Evolutionary conservation across 768 basidiomycete species (phyloP).

Genomic region (Podaxis sp.): DNA sequence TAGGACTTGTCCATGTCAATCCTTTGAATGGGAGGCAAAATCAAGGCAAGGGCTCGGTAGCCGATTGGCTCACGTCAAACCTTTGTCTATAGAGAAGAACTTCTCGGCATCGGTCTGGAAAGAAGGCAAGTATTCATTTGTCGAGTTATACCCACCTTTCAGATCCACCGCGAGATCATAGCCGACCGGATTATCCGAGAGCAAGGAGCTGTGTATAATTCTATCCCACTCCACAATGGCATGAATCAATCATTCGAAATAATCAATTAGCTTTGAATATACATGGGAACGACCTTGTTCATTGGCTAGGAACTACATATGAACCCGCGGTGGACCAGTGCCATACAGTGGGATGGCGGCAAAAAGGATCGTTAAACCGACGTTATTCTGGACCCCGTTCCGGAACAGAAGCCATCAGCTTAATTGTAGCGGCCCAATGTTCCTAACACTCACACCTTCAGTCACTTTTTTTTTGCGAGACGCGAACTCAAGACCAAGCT

Average conservation of each 20-base stretch:
- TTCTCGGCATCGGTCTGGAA: not conserved
- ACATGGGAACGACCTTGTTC: not conserved
- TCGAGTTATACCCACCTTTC: constrained; percentile 7
- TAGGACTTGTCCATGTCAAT: not conserved
- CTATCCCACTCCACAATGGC: constrained; percentile 9
- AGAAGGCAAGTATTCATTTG: not conserved
- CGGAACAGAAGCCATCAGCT: not conserved
- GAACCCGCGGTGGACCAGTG: not conserved
- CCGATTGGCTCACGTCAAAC: constrained; percentile 10
- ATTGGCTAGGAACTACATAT: not conserved
- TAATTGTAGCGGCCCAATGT: not conserved
- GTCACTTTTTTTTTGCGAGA: not conserved
- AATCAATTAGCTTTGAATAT: not conserved
- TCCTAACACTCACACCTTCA: not conserved
- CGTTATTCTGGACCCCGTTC: not conserved
- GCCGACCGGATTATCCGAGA: not conserved
- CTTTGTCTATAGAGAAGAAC: not conserved
- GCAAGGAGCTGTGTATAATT: not conserved
- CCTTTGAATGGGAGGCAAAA: not conserved
- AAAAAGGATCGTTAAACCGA: not conserved
- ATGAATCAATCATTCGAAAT: not conserved
- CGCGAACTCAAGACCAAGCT: too few species aligned
- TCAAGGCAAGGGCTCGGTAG: not conserved
- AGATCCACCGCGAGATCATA: not conserved
- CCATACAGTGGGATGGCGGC: not conserved